Percentiles rank a stretch among this genome's conserved stretches.
Conservation (phyloP, 352 stramenopile species). For the Achlya hypogyna region DNA sequence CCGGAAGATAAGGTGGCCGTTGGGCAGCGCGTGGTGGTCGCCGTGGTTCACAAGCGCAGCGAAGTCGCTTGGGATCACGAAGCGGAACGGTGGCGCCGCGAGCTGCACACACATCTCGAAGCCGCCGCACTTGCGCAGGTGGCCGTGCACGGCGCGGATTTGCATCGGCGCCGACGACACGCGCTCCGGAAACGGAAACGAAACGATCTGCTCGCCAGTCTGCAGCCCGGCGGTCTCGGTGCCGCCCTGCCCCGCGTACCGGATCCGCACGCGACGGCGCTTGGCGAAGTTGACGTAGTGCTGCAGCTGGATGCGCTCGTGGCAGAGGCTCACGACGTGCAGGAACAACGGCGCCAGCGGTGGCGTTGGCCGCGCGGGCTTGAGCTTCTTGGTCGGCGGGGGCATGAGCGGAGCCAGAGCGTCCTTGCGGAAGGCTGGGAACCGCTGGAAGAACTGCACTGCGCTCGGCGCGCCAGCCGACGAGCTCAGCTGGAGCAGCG, state of each 20-base stretch:
- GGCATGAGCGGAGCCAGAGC: slow-evolving; percentile 41
- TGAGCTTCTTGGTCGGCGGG: slow-evolving; percentile 20
- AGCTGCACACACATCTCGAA: slow-evolving; percentile 75
- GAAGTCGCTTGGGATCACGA: slow-evolving; percentile 33
- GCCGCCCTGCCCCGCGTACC: slow-evolving; percentile 70
- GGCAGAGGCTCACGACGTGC: slow-evolving; percentile 77
- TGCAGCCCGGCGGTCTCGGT: slow-evolving; percentile 30
- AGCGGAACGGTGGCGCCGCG: slow-evolving; percentile 49
- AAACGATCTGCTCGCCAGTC: slow-evolving; percentile 76
- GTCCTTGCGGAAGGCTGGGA: slow-evolving; percentile 69
- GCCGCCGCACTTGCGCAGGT: slow-evolving; percentile 62
- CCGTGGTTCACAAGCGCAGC: neutral
- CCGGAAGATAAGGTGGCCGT: slow-evolving; percentile 70
- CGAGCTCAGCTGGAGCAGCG: slow-evolving; percentile 60
- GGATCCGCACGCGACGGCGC: slow-evolving; percentile 69
- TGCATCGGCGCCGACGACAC: slow-evolving; percentile 73
- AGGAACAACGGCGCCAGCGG: slow-evolving; percentile 47
- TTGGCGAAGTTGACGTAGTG: slow-evolving; percentile 84
- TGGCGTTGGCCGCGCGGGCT: slow-evolving; percentile 2
- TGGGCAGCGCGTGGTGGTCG: slow-evolving; percentile 62
- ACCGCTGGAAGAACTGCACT: slow-evolving; percentile 80
- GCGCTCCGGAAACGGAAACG: slow-evolving; percentile 78
- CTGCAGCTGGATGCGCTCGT: slow-evolving; percentile 75
- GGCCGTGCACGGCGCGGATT: slow-evolving; percentile 68
- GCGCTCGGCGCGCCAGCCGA: slow-evolving; percentile 44